Evolutionary conservation across 352 stramenopile species (phyloP), one percentile per base, ranked within the genome.

Genomic region (Globisporangium carolinianum): DNA sequence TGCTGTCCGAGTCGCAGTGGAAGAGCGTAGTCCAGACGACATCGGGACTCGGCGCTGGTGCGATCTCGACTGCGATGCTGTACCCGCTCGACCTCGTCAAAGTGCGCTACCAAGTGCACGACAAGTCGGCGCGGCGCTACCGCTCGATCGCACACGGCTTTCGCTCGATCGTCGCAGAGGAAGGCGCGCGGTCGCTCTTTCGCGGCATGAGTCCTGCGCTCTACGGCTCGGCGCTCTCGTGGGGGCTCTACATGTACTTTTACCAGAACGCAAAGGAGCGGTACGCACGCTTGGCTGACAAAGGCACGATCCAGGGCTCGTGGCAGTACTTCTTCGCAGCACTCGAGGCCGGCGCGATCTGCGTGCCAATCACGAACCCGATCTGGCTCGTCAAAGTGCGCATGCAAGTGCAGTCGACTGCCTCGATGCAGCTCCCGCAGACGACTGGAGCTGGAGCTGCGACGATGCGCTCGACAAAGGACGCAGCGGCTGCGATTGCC

Each of bases 301-400:
- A 83, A 51, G 79, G 79, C 10, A 66, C 76, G 55, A 86, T 89
- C 57, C 83, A 88, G 52, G 79, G 79, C 53, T 90, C 76, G 47
- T 89, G 79, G 76, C 79, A 90, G 61, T 82, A 91, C 56, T 93
- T 93, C 58, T 86, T 88, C 61, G 87, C 83, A 11, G 83, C 72
- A 12, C 77, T 93, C 32, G 81, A 93, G 65, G 83, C 83, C 0
- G 83, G 83, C 18, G 66, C 83, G 54, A 85, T 98, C 53, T 98
- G 98, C 69, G 96, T 99, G 45, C 84, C 94, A 5, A 67, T 98
- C 32, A 99, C 96, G 36, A 99, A 99, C 81, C 97, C 97, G 15
- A 89, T 99, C 42, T 99, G 96, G 96, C 80, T 99, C 38, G 89
- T 99, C 61, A 99, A 99, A 72, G 97, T 97, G 36, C 81, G 97